Evolutionary conservation across 176 grass and related monocot species (phyloP).

Genomic region (Raddia distichophylla): DNA sequence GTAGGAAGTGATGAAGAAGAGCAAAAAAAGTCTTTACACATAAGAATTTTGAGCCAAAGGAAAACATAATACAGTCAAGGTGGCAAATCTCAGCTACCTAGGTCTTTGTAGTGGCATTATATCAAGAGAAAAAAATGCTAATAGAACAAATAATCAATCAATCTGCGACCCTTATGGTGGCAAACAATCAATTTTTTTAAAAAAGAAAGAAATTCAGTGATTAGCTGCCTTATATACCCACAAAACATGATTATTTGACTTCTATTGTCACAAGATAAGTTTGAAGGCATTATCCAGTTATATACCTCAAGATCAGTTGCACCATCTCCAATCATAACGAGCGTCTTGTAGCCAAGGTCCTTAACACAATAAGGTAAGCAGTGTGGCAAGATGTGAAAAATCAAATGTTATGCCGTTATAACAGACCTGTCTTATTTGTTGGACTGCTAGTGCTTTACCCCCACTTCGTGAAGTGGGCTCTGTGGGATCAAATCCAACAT

Average conservation of each 20-base stretch:
- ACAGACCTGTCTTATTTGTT: conserved; percentile 79
- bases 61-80: too few relatives aligned
- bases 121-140: too few relatives aligned
- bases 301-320: conserved; percentile 89
- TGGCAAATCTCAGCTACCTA: too few relatives aligned
- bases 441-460: conserved; percentile 89
- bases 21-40: too few relatives aligned
- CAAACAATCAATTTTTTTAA: too few relatives aligned
- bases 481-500: conserved; percentile 78
- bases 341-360: conserved; percentile 43
- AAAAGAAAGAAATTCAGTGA: background rate
- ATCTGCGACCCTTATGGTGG: too few relatives aligned
- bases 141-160: too few relatives aligned
- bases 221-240: background rate
- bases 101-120: too few relatives aligned
- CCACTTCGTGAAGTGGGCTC: conserved; percentile 90
- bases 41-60: too few relatives aligned
- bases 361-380: conserved; percentile 41
- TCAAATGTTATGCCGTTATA: conserved; percentile 12
- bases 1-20: too few relatives aligned
- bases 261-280: background rate
- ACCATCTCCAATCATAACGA: conserved; percentile 97
- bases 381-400: background rate
- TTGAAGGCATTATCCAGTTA: background rate
- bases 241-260: conserved; percentile 13